These are phyloP conservation scores for Phyllosticta paracitricarpa DNA, from an alignment of 2,329 filamentous ascomycete genomes.

Conservation along the genomic window DNA sequence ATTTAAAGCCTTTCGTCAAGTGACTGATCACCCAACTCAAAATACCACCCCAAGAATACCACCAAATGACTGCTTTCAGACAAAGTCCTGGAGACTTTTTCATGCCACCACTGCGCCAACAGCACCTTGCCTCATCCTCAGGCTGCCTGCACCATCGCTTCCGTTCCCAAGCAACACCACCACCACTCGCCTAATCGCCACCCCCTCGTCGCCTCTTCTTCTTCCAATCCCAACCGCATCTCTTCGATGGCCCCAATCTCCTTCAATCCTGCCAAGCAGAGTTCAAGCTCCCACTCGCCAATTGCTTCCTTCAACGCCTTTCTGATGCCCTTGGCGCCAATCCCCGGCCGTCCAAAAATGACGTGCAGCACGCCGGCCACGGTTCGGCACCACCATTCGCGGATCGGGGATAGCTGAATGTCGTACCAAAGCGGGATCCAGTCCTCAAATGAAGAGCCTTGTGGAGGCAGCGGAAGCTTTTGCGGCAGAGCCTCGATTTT, in stretches of 20 bases:
- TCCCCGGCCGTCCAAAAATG: conserved; percentile 52
- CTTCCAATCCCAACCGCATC: conserved; percentile 31
- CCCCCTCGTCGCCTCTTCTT: conserved; percentile 20
- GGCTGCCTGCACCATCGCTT: not conserved
- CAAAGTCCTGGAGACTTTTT: not conserved
- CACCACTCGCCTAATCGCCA: conserved; percentile 10
- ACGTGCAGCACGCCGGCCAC: conserved; percentile 53
- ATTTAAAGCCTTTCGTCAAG: not conserved
- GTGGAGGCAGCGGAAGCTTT: conserved; percentile 20
- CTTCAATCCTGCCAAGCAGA: conserved; percentile 9
- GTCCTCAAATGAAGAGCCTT: conserved; percentile 28
- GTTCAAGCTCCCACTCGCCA: conserved; percentile 11
- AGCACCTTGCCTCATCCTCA: not conserved
- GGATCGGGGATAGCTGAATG: conserved; percentile 52
- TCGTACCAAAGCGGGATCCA: conserved; percentile 62
- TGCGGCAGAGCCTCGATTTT: conserved; percentile 17
- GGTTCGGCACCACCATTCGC: conserved; percentile 52
- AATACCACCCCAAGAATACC: not conserved
- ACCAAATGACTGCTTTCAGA: not conserved
- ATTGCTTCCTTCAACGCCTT: conserved; percentile 23
- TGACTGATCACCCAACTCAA: not conserved
- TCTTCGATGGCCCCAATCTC: conserved; percentile 21
- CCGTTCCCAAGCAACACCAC: conserved; percentile 1
- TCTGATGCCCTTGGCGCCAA: conserved; percentile 16
- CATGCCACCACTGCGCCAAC: not conserved